Evolutionary conservation across 2,329 filamentous ascomycete genomes (phyloP), one percentile per base, ranked within the genome.

Genomic region (Colletotrichum sp.): DNA sequence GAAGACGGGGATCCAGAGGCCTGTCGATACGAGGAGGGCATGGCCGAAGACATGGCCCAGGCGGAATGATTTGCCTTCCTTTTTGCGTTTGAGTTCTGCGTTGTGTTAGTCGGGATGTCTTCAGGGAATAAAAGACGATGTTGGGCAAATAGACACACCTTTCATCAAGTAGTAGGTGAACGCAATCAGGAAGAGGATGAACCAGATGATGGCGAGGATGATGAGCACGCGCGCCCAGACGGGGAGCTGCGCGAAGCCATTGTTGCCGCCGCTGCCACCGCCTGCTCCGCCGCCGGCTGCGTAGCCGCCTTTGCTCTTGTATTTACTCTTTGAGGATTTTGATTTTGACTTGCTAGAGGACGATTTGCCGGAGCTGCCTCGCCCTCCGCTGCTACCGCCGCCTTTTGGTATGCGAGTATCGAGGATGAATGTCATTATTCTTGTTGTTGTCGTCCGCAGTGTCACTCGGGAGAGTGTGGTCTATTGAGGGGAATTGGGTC

Each of bases 1-100:
- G 18, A 32, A 63, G 79, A 82, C 61, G 78, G 78, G n/a, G 30
- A 80, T 13, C 74, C 74, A 67, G 77, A 80, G 13, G 75, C 80
- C 34, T 66, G 71, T 77, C 2, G 76, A 77, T 3, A 76, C 55
- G 36, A 68, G 59, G n/a, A 78, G 64, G 67, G 77, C 75, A 12
- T 66, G 39, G 57, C 67, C 66, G 39, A 78, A 21, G 63, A 70
- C 77, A 66, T 65, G 71, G 39, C 67, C 72, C 18, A 71, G 13
- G 59, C 77, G 75, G 77, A 76, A 68, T n/a, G 71, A 66, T 21
- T 73, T 64, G 59, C 78, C 78, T 43, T 71, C 36, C 28, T 71
- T 78, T 34, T 74, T 71, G 67, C 77, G 75, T 59, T 70, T 74
- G 70, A 73, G 36, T 71, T 76, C 68, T 75, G 34, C 43, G 28